phyloP scores from a whole-genome alignment of 345 rosid genomes.

The Dovyalis caffra region DNA sequence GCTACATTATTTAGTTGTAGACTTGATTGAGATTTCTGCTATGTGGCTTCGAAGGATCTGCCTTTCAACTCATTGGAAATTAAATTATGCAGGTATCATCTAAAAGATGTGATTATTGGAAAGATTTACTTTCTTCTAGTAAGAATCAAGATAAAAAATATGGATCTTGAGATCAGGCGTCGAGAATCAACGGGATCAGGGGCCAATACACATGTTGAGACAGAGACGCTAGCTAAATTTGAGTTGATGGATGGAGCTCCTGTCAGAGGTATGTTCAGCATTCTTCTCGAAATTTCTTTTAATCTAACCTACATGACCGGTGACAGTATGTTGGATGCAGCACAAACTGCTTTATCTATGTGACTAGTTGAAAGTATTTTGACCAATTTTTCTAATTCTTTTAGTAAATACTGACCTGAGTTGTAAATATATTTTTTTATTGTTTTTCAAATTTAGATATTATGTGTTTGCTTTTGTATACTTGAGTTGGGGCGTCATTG shows the following conservation, averaged over 20 bases:
- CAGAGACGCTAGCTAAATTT: conserved; percentile 94
- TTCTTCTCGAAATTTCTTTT: neutral
- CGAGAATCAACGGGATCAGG: conserved; percentile 98
- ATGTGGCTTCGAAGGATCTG: neutral
- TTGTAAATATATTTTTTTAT: neutral
- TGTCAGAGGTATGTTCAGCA: conserved; percentile 67
- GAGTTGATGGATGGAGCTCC: conserved; percentile 99
- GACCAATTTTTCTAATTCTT: neutral
- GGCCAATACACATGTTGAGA: conserved; percentile 93
- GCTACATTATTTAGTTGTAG: neutral
- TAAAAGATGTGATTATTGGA: conserved; percentile 95
- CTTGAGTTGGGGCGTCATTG: neutral
- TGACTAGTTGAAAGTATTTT: neutral
- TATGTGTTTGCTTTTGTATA: neutral
- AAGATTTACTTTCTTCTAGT: conserved; percentile 98
- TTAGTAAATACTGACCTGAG: neutral
- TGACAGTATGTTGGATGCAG: neutral
- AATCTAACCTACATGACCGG: neutral
- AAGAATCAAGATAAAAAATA: conserved; percentile 96
- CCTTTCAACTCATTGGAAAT: conserved; percentile 12
- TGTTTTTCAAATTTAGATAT: neutral
- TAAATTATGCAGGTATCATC: conserved; percentile 68
- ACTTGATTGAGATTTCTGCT: conserved; percentile 1
- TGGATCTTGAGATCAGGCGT: conserved; percentile 98
- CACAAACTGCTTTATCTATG: neutral